Evolutionary conservation across 1,139 yeast species (phyloP), one percentile per base, ranked within the genome.

Genomic region (Magnusiomyces suaveolens): DNA sequence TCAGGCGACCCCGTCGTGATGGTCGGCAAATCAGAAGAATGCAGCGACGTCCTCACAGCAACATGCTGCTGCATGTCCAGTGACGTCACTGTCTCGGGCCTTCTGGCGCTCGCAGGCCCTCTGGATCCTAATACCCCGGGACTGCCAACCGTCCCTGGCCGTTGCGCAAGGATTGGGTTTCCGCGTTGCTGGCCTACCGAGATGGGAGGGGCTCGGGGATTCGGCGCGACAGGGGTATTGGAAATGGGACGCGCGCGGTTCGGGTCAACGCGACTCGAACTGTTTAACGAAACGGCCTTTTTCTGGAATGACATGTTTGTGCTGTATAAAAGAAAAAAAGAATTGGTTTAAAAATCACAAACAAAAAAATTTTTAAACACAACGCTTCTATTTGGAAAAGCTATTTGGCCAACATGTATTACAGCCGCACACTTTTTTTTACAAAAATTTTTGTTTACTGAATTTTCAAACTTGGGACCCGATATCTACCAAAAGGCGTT

Each of bases 1-100:
- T 87, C 92, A 3, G 75, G 66, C 24, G 84, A 77, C 1, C 96
- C 96, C 0, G 94, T 84, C 0, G 96, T 86, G 0, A 84, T 75
- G 0, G 89, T 80, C 1, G 87, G 84, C 55, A 55, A 23, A 21
- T 81, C 83, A 0, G 95, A 84, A 2, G 89, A 83, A 39, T 84
- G 74, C 1, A 83, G 73, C 0, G 96, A 89, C 0, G 97, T 95
- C 59, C 83, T 76, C 1, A 85, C 75, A 1, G 85, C 88, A 0
- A 82, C 81, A 62, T 81, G 83, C 41, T 53, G 52, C 14, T 50
- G 46, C 21, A 55, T 51, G 2, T 18, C 29, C 2, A 25, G 16
- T 24, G 47, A n/a, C 2, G n/a, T 16, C 26, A 33, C 44, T 43
- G 33, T 24, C 41, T n/a, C 48, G 32, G 38, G 46, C 16, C 12